Evolutionary conservation across 148 eudicot genomes (phyloP).

Genomic region (Rhododendron williamsianum): DNA sequence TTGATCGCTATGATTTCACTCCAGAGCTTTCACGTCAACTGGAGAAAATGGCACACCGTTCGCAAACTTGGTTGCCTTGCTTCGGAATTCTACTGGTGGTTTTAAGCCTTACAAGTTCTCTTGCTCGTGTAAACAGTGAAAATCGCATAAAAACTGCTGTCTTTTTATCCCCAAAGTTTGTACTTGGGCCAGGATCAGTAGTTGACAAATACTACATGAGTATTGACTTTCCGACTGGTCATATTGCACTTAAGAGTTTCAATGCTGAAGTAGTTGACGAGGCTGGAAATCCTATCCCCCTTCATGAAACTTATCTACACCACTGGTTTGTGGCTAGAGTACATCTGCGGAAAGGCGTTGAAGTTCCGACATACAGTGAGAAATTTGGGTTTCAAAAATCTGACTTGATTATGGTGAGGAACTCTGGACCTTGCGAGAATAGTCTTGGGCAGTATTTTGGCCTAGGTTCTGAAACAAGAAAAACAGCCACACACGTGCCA

Average conservation of each 20-base stretch:
- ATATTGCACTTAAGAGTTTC: conserved; percentile 70
- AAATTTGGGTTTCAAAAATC: conserved; percentile 22
- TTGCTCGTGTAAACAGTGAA: conserved; percentile 22
- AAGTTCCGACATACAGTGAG: conserved; percentile 13
- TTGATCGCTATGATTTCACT: background rate
- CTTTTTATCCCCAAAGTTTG: conserved; percentile 58
- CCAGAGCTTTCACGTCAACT: background rate
- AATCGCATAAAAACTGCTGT: conserved; percentile 35
- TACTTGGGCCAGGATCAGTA: conserved; percentile 67
- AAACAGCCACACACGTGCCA: conserved; percentile 62
- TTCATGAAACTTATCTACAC: conserved; percentile 83
- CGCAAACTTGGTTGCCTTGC: conserved; percentile 15
- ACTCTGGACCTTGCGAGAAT: conserved; percentile 47
- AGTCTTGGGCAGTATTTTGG: conserved; percentile 70
- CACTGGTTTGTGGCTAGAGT: conserved; percentile 64
- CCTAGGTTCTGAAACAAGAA: conserved; percentile 85
- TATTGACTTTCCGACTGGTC: conserved; percentile 75
- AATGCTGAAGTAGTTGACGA: conserved; percentile 87
- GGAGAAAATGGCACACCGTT: conserved; percentile 28
- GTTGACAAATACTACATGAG: conserved; percentile 42
- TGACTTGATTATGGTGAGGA: conserved; percentile 27
- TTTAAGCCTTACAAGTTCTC: conserved; percentile 21
- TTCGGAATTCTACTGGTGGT: conserved; percentile 19
- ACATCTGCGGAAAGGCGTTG: conserved; percentile 41
- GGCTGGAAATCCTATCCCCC: conserved; percentile 59